phyloP scores from a whole-genome alignment of 2,329 filamentous ascomycete species.

The Fusarium ramigenum region DNA sequence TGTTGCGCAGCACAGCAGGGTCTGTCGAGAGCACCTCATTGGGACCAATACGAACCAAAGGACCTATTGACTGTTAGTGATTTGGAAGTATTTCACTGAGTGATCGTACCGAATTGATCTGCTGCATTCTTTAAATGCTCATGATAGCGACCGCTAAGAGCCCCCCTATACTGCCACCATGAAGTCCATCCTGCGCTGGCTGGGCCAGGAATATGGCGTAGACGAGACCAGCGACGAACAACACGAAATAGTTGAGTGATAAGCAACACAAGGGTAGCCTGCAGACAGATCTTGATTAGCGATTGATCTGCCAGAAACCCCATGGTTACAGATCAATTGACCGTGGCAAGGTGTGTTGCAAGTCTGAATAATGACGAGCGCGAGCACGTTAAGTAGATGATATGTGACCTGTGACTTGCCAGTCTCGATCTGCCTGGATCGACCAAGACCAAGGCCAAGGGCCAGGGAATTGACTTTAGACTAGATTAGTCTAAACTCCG shows the following conservation, averaged over 20 bases:
- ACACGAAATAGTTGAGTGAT: neutral
- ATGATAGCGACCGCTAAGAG: conserved; percentile 44
- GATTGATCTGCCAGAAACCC: conserved; percentile 10
- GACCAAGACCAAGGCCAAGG: neutral
- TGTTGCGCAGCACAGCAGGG: conserved; percentile 50
- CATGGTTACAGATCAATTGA: conserved; percentile 10
- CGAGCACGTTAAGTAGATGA: neutral
- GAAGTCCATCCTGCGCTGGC: conserved; percentile 39
- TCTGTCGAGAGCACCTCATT: conserved; percentile 54
- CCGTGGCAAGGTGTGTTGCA: neutral
- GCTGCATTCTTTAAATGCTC: conserved; percentile 39
- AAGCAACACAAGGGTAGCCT: neutral
- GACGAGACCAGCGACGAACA: conserved; percentile 40
- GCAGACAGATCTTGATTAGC: neutral
- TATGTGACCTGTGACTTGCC: neutral
- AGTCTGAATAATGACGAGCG: neutral
- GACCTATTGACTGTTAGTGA: conserved; percentile 33
- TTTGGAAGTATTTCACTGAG: no score
- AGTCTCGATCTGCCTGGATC: neutral
- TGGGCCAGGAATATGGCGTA: conserved; percentile 45
- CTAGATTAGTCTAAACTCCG: neutral
- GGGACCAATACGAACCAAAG: conserved; percentile 55
- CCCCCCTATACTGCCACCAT: conserved; percentile 44
- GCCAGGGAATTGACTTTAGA: neutral
- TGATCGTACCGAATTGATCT: conserved; percentile 37